Conservation (phyloP, 2,329 filamentous ascomycete genomes). For the Xylaria multiplex region DNA sequence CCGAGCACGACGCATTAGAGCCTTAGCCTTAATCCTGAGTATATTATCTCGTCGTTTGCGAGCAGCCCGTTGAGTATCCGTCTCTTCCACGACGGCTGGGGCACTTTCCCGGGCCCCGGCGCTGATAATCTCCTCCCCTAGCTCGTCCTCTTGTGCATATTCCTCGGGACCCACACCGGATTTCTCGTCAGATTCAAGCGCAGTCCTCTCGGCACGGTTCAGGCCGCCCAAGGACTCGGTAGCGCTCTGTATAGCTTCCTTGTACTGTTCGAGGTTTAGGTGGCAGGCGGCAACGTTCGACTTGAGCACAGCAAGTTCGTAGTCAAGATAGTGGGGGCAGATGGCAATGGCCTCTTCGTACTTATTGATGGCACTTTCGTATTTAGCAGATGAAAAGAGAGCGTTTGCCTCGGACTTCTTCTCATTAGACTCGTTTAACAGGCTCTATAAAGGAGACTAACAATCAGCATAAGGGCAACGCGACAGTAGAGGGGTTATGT, state of each 20-base stretch:
- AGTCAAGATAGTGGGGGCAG: conserved; percentile 86
- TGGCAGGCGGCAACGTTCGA: conserved; percentile 93
- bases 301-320: conserved; percentile 85
- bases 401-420: conserved; percentile 81
- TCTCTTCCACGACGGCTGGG: conserved; percentile 49
- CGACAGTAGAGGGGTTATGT: conserved; percentile 6
- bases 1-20: conserved; percentile 80
- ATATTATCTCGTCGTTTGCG: conserved; percentile 68
- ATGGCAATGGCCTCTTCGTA: conserved; percentile 83
- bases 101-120: conserved; percentile 64
- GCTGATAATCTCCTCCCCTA: conserved; percentile 69
- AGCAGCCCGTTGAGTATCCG: conserved; percentile 44
- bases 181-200: conserved; percentile 44
- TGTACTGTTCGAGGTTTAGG: conserved; percentile 86
- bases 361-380: conserved; percentile 79
- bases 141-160: conserved; percentile 55
- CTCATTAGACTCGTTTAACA: conserved; percentile 76
- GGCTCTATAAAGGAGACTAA: conserved; percentile 57
- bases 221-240: conserved; percentile 77
- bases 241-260: conserved; percentile 79
- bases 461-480: conserved; percentile 15
- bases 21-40: conserved; percentile 81
- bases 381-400: conserved; percentile 78
- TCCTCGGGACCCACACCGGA: conserved; percentile 58
- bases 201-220: conserved; percentile 64